Base-by-base conservation (phyloP, 768 basidiomycete species). In the Mrakia hoshinonis region DNA sequence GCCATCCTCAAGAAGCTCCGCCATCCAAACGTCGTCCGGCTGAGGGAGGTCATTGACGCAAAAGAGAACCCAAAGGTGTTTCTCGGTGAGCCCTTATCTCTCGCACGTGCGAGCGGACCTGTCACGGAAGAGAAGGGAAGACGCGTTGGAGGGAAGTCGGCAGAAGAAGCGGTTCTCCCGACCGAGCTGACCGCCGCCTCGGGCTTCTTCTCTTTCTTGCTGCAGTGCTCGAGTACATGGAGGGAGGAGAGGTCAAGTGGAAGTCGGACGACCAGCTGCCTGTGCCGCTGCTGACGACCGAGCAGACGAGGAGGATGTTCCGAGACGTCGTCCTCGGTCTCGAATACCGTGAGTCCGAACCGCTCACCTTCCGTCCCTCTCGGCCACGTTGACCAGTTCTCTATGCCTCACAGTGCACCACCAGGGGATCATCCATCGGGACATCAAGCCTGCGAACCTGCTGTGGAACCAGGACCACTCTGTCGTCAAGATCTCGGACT, bases 361-460 rank as follows among this genome's bases (percentile, higher is more conserved):
- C 20, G 22, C 60, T 31, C 49, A 18, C 51, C 58, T 34, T 22
- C 43, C 43, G 10, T 39, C n/a, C 1, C 22, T 26, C 13, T 65
- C 43, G 69, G 67, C 38, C 29, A 22, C 58, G 51, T 71, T 67
- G 52, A 68, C 76, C 73, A 73, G 39, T 34, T 34, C 22, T 46
- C 60, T 38, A 55, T 46, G 63, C 38, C 46, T 11, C 69, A n/a
- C 77, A 98, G 95, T 99, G 1, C 96, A 99, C 78, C 86, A 89
- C 76, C 93, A 98, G 77, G 96, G 95, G 29, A 98, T 99, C 79
- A 97, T 99, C 63, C 96, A 99, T 81, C 91, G 96, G 70, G 96
- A 99, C 81, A 98, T 99, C 82, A 99, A 99, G 78, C 96, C 96
- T 34, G 91, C 93, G 58, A 99, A 99, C 80, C 86, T 99, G 29